Evolutionary conservation across 495 filamentous ascomycete species (phyloP).

Genomic region (Pseudoneurospora amorphoporcata): DNA sequence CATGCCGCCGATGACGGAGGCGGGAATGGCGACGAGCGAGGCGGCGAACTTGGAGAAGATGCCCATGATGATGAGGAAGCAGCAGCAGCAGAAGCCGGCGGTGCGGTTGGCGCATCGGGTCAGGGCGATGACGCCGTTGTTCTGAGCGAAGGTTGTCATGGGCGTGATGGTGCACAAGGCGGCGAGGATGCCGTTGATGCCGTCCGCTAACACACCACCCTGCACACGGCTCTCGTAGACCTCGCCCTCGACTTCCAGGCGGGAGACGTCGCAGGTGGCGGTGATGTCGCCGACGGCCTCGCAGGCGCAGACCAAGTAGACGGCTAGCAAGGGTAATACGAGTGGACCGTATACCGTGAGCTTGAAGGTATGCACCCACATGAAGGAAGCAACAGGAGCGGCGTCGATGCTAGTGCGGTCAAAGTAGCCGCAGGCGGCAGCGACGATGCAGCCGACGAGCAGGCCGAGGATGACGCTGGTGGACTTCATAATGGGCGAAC

Average conservation of each 20-base stretch:
- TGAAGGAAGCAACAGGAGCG: conserved; percentile 68
- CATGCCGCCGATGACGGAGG: conserved; percentile 79
- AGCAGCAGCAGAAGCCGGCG: conserved; percentile 63
- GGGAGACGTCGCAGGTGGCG: conserved; percentile 70
- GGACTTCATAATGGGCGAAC: conserved; percentile 55
- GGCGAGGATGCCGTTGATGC: conserved; percentile 71
- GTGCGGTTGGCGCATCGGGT: conserved; percentile 83
- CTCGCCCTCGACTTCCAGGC: conserved; percentile 67
- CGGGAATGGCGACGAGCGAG: conserved; percentile 70
- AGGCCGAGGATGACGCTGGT: conserved; percentile 74
- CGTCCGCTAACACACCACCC: conserved; percentile 78
- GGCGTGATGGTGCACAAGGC: conserved; percentile 78
- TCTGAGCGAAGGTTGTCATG: conserved; percentile 70
- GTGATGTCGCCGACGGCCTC: conserved; percentile 81
- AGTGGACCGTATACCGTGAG: conserved; percentile 73
- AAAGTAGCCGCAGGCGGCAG: conserved; percentile 77
- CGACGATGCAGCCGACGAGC: conserved; percentile 79
- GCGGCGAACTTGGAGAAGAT: conserved; percentile 92
- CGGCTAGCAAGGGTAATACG: conserved; percentile 71
- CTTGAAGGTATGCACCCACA: conserved; percentile 86
- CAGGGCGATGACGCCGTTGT: conserved; percentile 86
- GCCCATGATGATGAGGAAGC: conserved; percentile 82
- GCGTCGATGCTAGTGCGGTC: conserved; percentile 55
- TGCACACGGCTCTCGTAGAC: conserved; percentile 85
- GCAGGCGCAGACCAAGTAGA: conserved; percentile 82